Base-by-base conservation (phyloP, 306 rosid genomes). In the Cucurbita argyrosperma region DNA sequence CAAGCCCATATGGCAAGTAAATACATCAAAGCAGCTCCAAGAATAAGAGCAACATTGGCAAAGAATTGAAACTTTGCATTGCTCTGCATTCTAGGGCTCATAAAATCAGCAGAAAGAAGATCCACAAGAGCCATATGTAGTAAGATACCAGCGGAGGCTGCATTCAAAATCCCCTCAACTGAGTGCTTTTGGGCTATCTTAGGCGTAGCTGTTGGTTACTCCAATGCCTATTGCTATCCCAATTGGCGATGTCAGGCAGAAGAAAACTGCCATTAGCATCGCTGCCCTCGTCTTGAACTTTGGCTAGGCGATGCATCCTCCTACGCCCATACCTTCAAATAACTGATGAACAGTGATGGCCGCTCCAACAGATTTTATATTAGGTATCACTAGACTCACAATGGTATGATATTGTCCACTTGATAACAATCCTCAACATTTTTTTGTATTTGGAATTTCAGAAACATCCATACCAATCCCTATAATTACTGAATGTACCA, bases 311-410 rank as follows among this genome's bases (percentile, higher is more conserved):
- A 92, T 88, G 74, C 93, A 87, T 7, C 96, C 89, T 37, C 98
- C 98, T 15, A 90, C 93, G 30, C 96, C 93, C 96, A 88, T 88
- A 70, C 98, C 98, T 9, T 92, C 96, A 56, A 90, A 92, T 23
- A 92, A 90, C 5, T 92, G 98, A 80, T 90, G 98, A 49, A 92
- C 90, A 10, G 91, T 84, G 51, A 92, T 71, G 0, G 98, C 93
- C 7, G 89, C 96, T 4, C 90, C 82, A 0, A 92, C 71, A 8
- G 96, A 92, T 45, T 47, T 86, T 76, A 92, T 84, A 3, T 26
- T 26, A 26, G 30, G 30, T 1, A 26, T 26, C 30, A 26, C 30
- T 26, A 26, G 30, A n/a, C n/a, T n/a, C n/a, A n/a, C n/a, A n/a
- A n/a, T n/a, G n/a, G n/a, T n/a, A n/a, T n/a, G n/a, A n/a, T n/a